These are phyloP conservation scores for Crepidotus sp. DNA, from an alignment of 1,284 basidiomycete species.

Conservation along the genomic window DNA sequence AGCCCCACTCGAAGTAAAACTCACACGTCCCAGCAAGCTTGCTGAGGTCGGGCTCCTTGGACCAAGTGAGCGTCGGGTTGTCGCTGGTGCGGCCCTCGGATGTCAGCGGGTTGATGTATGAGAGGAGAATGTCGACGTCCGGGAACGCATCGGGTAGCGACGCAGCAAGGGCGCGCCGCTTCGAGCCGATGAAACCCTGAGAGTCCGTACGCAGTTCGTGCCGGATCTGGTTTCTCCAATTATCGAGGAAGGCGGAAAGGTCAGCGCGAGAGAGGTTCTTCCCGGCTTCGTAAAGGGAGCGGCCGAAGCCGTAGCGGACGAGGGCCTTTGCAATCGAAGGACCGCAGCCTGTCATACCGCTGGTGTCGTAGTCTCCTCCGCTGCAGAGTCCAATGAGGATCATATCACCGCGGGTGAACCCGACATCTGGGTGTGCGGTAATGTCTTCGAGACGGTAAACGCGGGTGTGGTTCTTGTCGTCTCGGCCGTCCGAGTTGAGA, in stretches of 20 bases:
- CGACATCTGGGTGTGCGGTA: conserved; percentile 40
- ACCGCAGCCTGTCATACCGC: conserved; percentile 57
- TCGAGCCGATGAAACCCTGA: conserved; percentile 49
- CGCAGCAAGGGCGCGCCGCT: conserved; percentile 51
- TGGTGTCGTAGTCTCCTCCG: conserved; percentile 86
- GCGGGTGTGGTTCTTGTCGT: conserved; percentile 68
- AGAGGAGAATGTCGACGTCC: conserved; percentile 55
- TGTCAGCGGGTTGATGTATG: conserved; percentile 71
- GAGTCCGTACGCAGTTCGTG: conserved; percentile 68
- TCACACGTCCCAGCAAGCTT: conserved; percentile 73
- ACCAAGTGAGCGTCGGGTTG: conserved; percentile 36
- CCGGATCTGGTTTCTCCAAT: conserved; percentile 58
- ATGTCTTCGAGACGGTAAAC: conserved; percentile 55
- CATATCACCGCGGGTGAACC: conserved; percentile 65
- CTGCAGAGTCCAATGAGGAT: conserved; percentile 81
- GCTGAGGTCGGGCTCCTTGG: conserved; percentile 61
- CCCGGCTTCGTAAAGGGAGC: conserved; percentile 55
- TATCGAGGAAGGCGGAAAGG: conserved; percentile 46
- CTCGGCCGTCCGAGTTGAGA: conserved; percentile 55
- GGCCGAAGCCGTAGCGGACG: conserved; percentile 64
- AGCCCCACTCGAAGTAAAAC: conserved; percentile 85
- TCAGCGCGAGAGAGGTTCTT: conserved; percentile 36
- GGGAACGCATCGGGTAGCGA: conserved; percentile 59
- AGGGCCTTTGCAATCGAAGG: conserved; percentile 56
- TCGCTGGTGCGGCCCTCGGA: conserved; percentile 41